Percentiles rank a stretch among this genome's conserved stretches.
Evolutionary conservation across 2,329 filamentous ascomycete species (phyloP).

Genomic region (Colletotrichum liriopes): DNA sequence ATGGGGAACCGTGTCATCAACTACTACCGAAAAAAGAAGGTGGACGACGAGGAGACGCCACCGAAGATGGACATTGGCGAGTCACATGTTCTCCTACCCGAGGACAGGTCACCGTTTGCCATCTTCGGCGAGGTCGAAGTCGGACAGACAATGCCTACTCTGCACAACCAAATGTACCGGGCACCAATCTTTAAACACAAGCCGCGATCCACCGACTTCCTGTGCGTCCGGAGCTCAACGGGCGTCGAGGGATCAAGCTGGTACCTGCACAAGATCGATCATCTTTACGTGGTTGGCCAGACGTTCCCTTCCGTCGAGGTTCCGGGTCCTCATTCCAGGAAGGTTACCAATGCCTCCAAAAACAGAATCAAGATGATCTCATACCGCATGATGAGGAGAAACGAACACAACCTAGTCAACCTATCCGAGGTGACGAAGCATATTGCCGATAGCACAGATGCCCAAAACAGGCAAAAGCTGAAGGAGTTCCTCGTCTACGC

Average conservation of each 20-base stretch:
- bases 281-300: constrained; percentile 92
- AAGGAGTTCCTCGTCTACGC: constrained; percentile 96
- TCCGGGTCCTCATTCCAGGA: constrained; percentile 92
- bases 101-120: constrained; percentile 96
- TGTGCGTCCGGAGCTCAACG: constrained; percentile 87
- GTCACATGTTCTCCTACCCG: constrained; percentile 87
- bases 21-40: constrained; percentile 89
- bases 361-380: constrained; percentile 97
- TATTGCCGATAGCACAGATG: constrained; percentile 92
- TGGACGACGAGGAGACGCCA: constrained; percentile 80
- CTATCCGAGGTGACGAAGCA: constrained; percentile 92
- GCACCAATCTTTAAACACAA: constrained; percentile 94
- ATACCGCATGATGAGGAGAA: constrained; percentile 88
- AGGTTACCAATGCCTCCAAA: constrained; percentile 97
- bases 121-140: constrained; percentile 94
- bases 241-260: constrained; percentile 84
- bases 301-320: constrained; percentile 94
- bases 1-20: constrained; percentile 98
- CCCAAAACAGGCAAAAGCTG: constrained; percentile 96
- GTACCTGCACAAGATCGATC: constrained; percentile 90
- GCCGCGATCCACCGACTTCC: constrained; percentile 84
- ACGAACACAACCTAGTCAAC: constrained; percentile 77
- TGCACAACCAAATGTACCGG: constrained; percentile 96
- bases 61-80: constrained; percentile 91
- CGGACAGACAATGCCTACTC: constrained; percentile 89